Conservation (phyloP, 352 stramenopile species). For the Pythium periplocum region DNA sequence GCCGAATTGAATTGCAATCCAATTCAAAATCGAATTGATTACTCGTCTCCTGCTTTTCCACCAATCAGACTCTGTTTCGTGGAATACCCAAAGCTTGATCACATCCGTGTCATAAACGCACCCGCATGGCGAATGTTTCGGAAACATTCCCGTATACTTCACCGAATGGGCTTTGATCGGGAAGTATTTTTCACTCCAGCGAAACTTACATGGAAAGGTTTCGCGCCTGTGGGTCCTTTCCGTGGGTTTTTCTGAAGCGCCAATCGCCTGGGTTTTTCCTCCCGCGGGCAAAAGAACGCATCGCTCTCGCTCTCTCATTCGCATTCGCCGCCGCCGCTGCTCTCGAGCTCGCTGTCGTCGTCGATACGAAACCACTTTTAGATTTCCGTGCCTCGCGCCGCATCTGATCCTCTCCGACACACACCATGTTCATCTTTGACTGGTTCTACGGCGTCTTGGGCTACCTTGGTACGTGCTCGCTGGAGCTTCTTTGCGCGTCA, state of each 20-base stretch:
- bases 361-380: not conserved
- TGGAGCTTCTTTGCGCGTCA: not conserved
- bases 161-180: too few species aligned
- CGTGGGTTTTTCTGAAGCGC: too few species aligned
- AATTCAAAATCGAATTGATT: not conserved
- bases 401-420: slow-evolving; percentile 10
- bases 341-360: too few species aligned
- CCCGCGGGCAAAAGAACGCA: too few species aligned
- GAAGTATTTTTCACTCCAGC: not conserved
- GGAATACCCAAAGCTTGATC: slow-evolving; percentile 12
- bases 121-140: too few species aligned
- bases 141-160: too few species aligned
- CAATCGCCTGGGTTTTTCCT: too few species aligned
- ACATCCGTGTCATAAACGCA: too few species aligned
- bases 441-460: slow-evolving; percentile 95
- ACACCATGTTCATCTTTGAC: slow-evolving; percentile 92
- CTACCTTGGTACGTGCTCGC: slow-evolving; percentile 78
- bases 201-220: slow-evolving; percentile 13
- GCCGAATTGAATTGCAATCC: slow-evolving; percentile 2
- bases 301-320: too few species aligned
- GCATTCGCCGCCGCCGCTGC: too few species aligned
- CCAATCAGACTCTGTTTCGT: slow-evolving; percentile 61
- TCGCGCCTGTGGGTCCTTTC: too few species aligned
- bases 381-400: slow-evolving; percentile 1
- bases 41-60: slow-evolving; percentile 22